phyloP scores from a whole-genome alignment of 1,284 basidiomycete species.

The Athelia sp. region DNA sequence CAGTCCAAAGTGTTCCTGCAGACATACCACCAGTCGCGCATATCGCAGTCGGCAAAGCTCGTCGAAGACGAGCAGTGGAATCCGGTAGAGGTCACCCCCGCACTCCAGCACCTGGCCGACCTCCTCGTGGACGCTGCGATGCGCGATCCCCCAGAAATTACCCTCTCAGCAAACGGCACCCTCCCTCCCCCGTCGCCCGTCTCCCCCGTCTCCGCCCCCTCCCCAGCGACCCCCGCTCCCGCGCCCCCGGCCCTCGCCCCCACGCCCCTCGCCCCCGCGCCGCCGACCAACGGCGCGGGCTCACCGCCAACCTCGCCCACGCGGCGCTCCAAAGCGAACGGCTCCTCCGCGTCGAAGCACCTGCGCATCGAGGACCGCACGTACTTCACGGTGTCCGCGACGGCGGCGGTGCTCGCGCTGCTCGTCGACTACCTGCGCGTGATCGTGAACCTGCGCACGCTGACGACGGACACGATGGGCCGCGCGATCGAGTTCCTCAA shows the following conservation, averaged over 20 bases:
- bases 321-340: constrained; percentile 18
- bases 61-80: constrained; percentile 93
- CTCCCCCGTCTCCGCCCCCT: background rate
- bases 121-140: constrained; percentile 81
- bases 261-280: constrained; percentile 9
- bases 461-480: constrained; percentile 93
- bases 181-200: constrained; percentile 4
- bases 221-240: constrained; percentile 1
- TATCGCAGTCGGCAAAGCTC: constrained; percentile 80
- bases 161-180: constrained; percentile 18
- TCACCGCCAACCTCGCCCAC: constrained; percentile 21
- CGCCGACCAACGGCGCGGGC: constrained; percentile 20
- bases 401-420: constrained; percentile 71
- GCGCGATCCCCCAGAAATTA: constrained; percentile 70
- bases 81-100: constrained; percentile 67
- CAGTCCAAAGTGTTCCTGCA: constrained; percentile 87
- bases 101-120: constrained; percentile 69
- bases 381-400: constrained; percentile 87
- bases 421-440: constrained; percentile 86
- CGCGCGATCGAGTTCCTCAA: constrained; percentile 95
- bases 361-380: constrained; percentile 80
- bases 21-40: constrained; percentile 78
- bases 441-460: constrained; percentile 82
- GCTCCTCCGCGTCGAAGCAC: constrained; percentile 51
- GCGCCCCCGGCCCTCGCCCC: constrained; percentile 6